These are phyloP conservation scores for Podospora pseudocomata DNA, from an alignment of 495 filamentous ascomycete genomes.

Conservation along the genomic window DNA sequence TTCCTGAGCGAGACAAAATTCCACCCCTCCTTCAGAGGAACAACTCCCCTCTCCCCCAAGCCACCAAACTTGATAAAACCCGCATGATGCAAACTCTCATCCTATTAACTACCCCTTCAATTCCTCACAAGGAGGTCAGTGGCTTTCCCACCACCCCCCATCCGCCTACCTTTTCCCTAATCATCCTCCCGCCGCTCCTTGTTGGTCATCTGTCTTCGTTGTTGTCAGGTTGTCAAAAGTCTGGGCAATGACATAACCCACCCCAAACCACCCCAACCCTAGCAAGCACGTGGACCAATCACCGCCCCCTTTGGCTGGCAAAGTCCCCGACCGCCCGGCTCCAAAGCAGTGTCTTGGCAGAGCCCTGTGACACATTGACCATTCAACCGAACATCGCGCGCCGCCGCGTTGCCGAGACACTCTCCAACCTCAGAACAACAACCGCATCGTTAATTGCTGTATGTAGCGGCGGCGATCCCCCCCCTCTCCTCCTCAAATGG, in stretches of 20 bases:
- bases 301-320: background rate
- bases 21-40: background rate
- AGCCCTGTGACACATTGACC: background rate
- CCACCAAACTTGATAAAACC: background rate
- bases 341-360: background rate
- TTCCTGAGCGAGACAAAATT: background rate
- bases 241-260: conserved; percentile 5
- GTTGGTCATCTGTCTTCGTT: too few species aligned
- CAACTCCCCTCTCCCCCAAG: background rate
- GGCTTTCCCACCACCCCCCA: background rate
- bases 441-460: background rate
- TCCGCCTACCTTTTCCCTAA: too few species aligned
- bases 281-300: conserved; percentile 4
- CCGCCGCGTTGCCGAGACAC: background rate
- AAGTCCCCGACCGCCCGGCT: conserved; percentile 4
- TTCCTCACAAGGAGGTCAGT: background rate
- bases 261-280: background rate
- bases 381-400: background rate
- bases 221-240: too few species aligned
- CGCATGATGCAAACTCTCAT: background rate
- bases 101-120: background rate
- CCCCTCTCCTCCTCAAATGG: background rate
- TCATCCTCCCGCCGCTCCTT: too few species aligned
- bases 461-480: background rate
- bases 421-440: too few species aligned